These are phyloP conservation scores for Neonectria magnoliae DNA, from an alignment of 2,329 filamentous ascomycete species.

Conservation along the genomic window DNA sequence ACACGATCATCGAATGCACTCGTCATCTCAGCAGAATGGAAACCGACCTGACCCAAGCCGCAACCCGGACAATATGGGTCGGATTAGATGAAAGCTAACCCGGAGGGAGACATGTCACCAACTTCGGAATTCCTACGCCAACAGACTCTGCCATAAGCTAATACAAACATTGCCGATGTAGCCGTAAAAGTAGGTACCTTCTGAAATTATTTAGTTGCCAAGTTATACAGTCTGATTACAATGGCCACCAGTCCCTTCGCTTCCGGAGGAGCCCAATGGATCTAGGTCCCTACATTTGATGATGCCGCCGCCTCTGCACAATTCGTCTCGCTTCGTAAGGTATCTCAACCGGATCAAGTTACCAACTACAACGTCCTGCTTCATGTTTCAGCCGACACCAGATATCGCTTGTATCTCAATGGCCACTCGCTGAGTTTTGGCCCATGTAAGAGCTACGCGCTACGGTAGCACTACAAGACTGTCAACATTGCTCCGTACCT, in stretches of 20 bases:
- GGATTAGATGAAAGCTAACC: too few relatives aligned
- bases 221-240: background rate
- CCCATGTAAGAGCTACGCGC: constrained; percentile 17
- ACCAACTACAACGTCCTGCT: background rate
- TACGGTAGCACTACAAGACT: constrained; percentile 19
- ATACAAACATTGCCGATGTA: background rate
- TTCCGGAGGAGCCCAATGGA: constrained; percentile 10
- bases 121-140: too few relatives aligned
- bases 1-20: background rate
- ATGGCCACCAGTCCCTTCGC: constrained; percentile 10
- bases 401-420: constrained; percentile 20
- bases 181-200: background rate
- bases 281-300: constrained; percentile 18
- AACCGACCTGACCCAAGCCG: too few relatives aligned
- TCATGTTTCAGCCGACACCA: constrained; percentile 20
- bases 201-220: background rate
- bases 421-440: constrained; percentile 17
- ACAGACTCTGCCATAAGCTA: too few relatives aligned
- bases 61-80: background rate
- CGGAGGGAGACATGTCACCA: too few relatives aligned
- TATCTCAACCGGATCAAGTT: constrained; percentile 4
- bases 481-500: constrained; percentile 19
- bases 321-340: constrained; percentile 16
- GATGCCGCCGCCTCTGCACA: constrained; percentile 8
- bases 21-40: background rate